Percentiles rank a stretch among this genome's conserved stretches.
phyloP scores from a whole-genome alignment of 75 land plant species.

The Cryptomeria japonica region DNA sequence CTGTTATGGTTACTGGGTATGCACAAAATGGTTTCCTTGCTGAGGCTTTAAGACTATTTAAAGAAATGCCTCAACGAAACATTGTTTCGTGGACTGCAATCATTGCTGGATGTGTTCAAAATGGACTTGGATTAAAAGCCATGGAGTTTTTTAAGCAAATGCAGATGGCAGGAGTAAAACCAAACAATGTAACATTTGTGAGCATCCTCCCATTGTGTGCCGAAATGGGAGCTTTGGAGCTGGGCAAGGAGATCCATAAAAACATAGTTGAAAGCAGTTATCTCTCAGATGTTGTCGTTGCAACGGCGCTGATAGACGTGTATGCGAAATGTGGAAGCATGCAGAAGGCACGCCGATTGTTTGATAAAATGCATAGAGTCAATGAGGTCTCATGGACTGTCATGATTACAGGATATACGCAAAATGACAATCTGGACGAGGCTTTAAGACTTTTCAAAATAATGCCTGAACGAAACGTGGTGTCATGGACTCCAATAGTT shows the following conservation, averaged over 20 bases:
- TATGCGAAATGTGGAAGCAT: neutral
- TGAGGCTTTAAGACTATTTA: constrained; percentile 7
- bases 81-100: constrained; percentile 8
- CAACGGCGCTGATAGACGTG: neutral
- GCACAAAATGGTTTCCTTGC: neutral
- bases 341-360: neutral
- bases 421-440: no score
- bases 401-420: neutral
- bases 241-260: neutral
- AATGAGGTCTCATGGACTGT: neutral
- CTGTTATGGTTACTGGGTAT: constrained; percentile 31
- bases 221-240: neutral
- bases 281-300: neutral
- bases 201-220: neutral
- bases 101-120: constrained; percentile 1
- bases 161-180: neutral
- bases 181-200: neutral
- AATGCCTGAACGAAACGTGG: neutral
- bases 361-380: neutral
- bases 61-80: constrained; percentile 12
- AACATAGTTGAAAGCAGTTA: neutral
- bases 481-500: neutral
- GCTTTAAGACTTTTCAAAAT: no score
- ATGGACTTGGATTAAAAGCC: neutral
- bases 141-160: constrained; percentile 5